A percentile compares a stretch with the other conserved stretches of the same genome.
Evolutionary conservation across 2,329 filamentous ascomycete species (phyloP).

Genomic region (Raffaelea arxii): DNA sequence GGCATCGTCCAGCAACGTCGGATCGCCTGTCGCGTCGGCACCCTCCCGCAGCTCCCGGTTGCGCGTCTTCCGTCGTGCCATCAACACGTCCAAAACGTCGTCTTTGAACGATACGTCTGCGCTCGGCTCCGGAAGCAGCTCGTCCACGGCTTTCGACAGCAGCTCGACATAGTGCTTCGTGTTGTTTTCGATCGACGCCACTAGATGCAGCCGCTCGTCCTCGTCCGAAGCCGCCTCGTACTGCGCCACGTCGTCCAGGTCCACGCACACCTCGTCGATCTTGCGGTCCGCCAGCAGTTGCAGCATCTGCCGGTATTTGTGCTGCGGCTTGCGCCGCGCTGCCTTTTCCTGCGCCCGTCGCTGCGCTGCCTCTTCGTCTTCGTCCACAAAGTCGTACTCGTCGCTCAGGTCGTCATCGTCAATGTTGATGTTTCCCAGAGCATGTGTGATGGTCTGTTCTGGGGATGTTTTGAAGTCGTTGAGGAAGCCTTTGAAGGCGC

Average conservation of each 20-base stretch:
- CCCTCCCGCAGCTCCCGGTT: constrained; percentile 67
- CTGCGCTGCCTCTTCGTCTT: constrained; percentile 53
- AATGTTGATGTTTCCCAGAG: constrained; percentile 75
- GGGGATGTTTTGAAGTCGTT: constrained; percentile 75
- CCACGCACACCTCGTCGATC: constrained; percentile 68
- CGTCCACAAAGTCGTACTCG: constrained; percentile 89
- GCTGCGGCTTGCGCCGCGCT: constrained; percentile 47
- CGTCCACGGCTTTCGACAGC: constrained; percentile 79
- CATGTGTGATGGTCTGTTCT: constrained; percentile 63
- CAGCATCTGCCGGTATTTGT: constrained; percentile 83
- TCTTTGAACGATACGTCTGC: constrained; percentile 89
- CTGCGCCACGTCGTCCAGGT: constrained; percentile 68
- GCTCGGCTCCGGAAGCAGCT: constrained; percentile 68
- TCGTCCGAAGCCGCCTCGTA: constrained; percentile 67
- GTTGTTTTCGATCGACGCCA: constrained; percentile 80
- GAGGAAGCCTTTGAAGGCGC: constrained; percentile 80
- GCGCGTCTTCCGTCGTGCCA: constrained; percentile 78
- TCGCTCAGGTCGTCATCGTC: constrained; percentile 80
- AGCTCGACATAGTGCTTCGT: constrained; percentile 94
- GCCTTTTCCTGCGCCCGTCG: constrained; percentile 39
- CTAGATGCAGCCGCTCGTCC: constrained; percentile 52
- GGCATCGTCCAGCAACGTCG: constrained; percentile 58
- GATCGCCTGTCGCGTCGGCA: constrained; percentile 56
- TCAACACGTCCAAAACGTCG: constrained; percentile 92
- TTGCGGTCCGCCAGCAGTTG: constrained; percentile 79